Evolutionary conservation across 2,329 filamentous ascomycete genomes (phyloP), one percentile per base, ranked within the genome.

Genomic region (Ascochyta koolunga): DNA sequence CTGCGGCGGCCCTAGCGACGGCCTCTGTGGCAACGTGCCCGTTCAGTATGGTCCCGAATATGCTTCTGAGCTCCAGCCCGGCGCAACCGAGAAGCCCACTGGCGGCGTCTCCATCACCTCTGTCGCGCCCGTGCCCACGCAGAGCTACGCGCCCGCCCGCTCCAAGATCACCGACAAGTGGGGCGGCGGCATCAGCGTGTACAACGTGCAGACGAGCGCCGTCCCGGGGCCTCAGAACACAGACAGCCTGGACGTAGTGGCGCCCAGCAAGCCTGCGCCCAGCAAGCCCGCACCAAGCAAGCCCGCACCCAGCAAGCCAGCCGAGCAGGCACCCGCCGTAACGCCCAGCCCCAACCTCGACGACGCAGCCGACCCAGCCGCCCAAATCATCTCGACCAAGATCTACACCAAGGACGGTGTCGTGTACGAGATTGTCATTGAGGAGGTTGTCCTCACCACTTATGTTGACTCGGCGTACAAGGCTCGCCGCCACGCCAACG

Each of bases 11-110:
- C 78, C 83, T 6, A 74, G 85, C 48, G 71, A 79, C 11, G 78
- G 80, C 37, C 82, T 96, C 18, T 91, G 91, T 5, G 90, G 91
- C 37, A 81, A 83, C 54, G 76, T 80, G n/a, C 76, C 76, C n/a
- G 65, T 81, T 41, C 78, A 80, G 64, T 70, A 71, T 51, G 79
- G 79, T 21, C 78, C 78, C 18, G 72, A 65, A 35, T 75, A 76
- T 49, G 79, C 79, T 18, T 68, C 67, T 10, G 51, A 50, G 15
- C 53, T 73, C 42, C 40, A 62, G 22, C 57, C 61, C 21, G 65
- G 67, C 39, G 52, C 60, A 21, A 56, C 59, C 7, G 59, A 49
- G 9, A 60, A 62, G 44, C 67, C 66, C 16, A 68, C 71, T 15
- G 58, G 48, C 16, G 55, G 59, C 3, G 48, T 38, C 10, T 60